phyloP scores from a whole-genome alignment of 225 moss, liverwort and hornwort genomes.

The Marchantia paleacea region DNA sequence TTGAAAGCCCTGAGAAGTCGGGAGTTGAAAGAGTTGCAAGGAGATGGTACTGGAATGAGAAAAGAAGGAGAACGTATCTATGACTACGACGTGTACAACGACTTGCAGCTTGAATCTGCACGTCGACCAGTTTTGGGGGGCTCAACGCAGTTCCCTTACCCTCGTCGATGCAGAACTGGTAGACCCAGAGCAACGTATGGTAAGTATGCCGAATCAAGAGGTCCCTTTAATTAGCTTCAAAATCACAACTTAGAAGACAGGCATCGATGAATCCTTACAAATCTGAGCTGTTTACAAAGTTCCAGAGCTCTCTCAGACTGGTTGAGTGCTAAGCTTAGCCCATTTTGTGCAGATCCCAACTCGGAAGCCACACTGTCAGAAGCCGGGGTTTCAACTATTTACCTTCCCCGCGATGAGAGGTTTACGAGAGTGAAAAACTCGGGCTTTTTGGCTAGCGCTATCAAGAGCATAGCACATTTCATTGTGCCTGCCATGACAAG shows the following conservation, averaged over 20 bases:
- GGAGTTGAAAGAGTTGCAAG: constrained; percentile 42
- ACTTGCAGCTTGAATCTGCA: constrained; percentile 26
- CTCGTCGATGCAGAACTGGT: constrained; percentile 51
- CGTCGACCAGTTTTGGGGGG: constrained; percentile 48
- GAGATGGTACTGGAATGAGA: constrained; percentile 43
- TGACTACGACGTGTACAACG: constrained; percentile 54
- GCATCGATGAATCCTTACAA: background rate
- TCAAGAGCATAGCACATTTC: constrained; percentile 14
- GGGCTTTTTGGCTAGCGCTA: constrained; percentile 6
- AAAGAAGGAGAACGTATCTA: constrained; percentile 57
- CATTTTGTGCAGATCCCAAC: background rate
- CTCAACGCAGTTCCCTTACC: constrained; percentile 37
- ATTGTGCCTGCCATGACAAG: constrained; percentile 12
- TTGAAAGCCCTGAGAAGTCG: constrained; percentile 38
- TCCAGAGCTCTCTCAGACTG: no score
- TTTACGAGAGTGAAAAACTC: constrained; percentile 16
- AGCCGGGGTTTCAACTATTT: background rate
- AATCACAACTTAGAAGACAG: background rate
- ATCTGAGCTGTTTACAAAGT: no score
- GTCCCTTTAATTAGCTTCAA: background rate
- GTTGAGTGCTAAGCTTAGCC: no score
- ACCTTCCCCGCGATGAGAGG: constrained; percentile 21
- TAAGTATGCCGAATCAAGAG: background rate
- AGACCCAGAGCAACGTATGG: constrained; percentile 32
- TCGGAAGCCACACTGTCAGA: background rate